Evolutionary conservation across 2,329 filamentous ascomycete genomes (phyloP).

Genomic region (Aspergillus tanneri): DNA sequence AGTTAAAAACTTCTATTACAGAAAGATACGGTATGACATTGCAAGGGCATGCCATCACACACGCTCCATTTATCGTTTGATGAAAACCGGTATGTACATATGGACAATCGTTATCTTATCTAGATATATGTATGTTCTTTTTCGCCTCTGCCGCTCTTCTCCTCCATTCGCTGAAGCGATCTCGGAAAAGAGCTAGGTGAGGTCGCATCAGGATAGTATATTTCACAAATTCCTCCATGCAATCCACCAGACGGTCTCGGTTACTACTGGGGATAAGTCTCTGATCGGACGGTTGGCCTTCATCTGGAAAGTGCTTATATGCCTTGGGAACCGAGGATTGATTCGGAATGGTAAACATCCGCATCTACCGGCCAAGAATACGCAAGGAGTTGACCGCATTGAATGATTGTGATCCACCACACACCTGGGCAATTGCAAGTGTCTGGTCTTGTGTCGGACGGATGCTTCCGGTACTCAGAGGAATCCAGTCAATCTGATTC

Average conservation of each 20-base stretch:
- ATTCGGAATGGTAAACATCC: constrained; percentile 67
- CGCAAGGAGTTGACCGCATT: constrained; percentile 67
- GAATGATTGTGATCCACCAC: constrained; percentile 65
- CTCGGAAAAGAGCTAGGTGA: constrained; percentile 60
- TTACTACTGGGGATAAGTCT: constrained; percentile 58
- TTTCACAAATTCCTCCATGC: constrained; percentile 70
- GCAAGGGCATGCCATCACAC: too few relatives aligned
- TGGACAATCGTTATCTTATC: too few relatives aligned
- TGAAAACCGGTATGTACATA: too few relatives aligned
- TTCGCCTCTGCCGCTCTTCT: constrained; percentile 17
- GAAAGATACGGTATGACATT: too few relatives aligned
- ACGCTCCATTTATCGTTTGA: too few relatives aligned
- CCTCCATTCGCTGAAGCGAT: constrained; percentile 61
- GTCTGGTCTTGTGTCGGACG: constrained; percentile 67
- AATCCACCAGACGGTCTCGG: constrained; percentile 61
- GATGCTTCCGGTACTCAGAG: constrained; percentile 59
- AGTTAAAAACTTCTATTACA: too few relatives aligned
- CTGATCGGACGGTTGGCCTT: constrained; percentile 47
- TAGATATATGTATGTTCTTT: too few relatives aligned
- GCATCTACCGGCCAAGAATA: constrained; percentile 67
- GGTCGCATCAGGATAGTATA: constrained; percentile 65
- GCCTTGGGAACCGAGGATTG: constrained; percentile 64
- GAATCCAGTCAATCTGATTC: constrained; percentile 70
- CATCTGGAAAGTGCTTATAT: constrained; percentile 62
- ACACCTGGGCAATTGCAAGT: constrained; percentile 61